Percentiles rank a stretch among this genome's conserved stretches.
These are phyloP conservation scores for Hyphopichia buzzinii DNA, from an alignment of 1,139 yeast genomes.

Conservation along the genomic window DNA sequence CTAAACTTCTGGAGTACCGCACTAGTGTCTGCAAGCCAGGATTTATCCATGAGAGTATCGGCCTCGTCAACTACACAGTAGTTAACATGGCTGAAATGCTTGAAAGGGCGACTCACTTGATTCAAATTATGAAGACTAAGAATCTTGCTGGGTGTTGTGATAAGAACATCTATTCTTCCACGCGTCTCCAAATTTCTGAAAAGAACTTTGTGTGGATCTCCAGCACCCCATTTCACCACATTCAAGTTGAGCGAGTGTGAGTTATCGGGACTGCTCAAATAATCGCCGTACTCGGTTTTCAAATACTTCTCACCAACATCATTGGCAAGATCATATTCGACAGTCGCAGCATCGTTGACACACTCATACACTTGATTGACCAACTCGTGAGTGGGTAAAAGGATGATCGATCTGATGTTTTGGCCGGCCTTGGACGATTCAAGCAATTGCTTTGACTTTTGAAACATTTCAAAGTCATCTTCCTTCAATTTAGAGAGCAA, in stretches of 20 bases:
- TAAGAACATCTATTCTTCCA: slow-evolving; percentile 69
- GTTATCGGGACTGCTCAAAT: slow-evolving; percentile 25
- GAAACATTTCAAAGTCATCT: slow-evolving; percentile 38
- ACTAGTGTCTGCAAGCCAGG: slow-evolving; percentile 72
- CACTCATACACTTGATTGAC: slow-evolving; percentile 73
- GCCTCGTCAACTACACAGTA: slow-evolving; percentile 91
- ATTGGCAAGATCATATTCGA: slow-evolving; percentile 19
- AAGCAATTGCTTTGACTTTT: slow-evolving; percentile 29
- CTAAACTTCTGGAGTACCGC: slow-evolving; percentile 51
- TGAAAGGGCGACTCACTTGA: slow-evolving; percentile 44
- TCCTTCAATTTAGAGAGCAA: slow-evolving; percentile 66
- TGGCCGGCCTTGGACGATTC: slow-evolving; percentile 30
- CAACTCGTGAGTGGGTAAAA: slow-evolving; percentile 87
- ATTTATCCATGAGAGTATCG: slow-evolving; percentile 83
- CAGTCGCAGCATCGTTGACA: slow-evolving; percentile 37
- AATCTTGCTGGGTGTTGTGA: slow-evolving; percentile 80
- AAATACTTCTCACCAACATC: slow-evolving; percentile 14
- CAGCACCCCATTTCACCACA: slow-evolving; percentile 57
- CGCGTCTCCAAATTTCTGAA: slow-evolving; percentile 40
- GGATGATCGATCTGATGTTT: slow-evolving; percentile 62
- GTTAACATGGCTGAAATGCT: slow-evolving; percentile 44
- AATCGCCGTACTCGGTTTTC: slow-evolving; percentile 19
- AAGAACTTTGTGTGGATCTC: slow-evolving; percentile 49
- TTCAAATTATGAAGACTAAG: slow-evolving; percentile 45
- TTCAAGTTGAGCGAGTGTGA: slow-evolving; percentile 36